These are phyloP conservation scores for Marsdenia floribunda DNA, from an alignment of 257 asterid species.

Conservation along the genomic window DNA sequence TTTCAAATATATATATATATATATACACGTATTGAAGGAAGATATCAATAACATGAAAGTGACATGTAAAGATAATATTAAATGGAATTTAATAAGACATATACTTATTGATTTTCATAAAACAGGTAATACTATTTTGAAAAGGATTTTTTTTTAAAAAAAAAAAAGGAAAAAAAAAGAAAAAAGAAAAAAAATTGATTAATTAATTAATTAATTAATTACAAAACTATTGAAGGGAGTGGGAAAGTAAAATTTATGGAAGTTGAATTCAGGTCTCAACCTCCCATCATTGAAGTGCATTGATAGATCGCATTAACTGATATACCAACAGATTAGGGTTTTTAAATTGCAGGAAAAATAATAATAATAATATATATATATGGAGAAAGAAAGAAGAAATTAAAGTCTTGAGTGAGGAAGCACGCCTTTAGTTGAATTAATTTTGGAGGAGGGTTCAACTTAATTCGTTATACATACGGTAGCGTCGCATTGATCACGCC, in stretches of 20 bases:
- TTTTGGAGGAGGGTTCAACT: background rate
- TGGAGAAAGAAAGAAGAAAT: background rate
- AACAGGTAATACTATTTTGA: too few relatives aligned
- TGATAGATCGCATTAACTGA: constrained; percentile 22
- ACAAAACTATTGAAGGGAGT: too few relatives aligned
- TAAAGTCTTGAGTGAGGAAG: background rate
- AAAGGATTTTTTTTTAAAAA: too few relatives aligned
- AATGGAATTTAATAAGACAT: too few relatives aligned
- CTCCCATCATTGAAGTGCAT: constrained; percentile 28
- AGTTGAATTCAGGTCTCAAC: constrained; percentile 25
- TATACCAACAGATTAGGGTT: constrained; percentile 29
- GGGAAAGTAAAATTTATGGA: constrained; percentile 10
- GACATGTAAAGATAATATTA: too few relatives aligned
- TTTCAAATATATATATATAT: too few relatives aligned
- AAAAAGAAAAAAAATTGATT: too few relatives aligned
- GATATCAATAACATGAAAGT: too few relatives aligned
- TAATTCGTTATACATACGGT: constrained; percentile 1
- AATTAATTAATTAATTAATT: too few relatives aligned
- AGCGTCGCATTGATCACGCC: constrained; percentile 18
- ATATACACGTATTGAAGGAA: too few relatives aligned
- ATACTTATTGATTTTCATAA: too few relatives aligned
- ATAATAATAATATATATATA: background rate
- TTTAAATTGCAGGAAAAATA: background rate
- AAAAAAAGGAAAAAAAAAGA: too few relatives aligned
- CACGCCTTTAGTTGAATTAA: constrained; percentile 10